phyloP scores from a whole-genome alignment of 2,329 filamentous ascomycete genomes.

The Claviceps africana region DNA sequence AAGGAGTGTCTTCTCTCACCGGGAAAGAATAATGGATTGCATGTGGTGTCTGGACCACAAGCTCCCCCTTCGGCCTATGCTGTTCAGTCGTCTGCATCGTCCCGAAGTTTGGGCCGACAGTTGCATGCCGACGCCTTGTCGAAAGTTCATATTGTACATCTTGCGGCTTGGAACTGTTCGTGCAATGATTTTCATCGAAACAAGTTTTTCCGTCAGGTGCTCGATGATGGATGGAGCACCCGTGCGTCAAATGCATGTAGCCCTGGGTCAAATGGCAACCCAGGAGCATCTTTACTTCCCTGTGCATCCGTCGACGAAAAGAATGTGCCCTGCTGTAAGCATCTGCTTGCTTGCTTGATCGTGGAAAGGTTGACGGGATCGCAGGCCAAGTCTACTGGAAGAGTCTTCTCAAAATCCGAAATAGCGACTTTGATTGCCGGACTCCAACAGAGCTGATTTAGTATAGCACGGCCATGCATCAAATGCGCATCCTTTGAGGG shows the following conservation, averaged over 20 bases:
- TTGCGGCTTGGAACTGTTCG: slow-evolving; percentile 72
- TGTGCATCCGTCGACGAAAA: slow-evolving; percentile 8
- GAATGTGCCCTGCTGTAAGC: slow-evolving; percentile 60
- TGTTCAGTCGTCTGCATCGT: slow-evolving; percentile 48
- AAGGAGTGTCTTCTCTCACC: not conserved
- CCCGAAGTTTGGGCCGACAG: slow-evolving; percentile 15
- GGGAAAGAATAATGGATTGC: not conserved
- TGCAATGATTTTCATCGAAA: slow-evolving; percentile 74
- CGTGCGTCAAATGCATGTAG: not conserved
- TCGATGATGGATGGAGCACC: slow-evolving; percentile 11
- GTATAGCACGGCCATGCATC: not conserved
- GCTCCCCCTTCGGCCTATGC: slow-evolving; percentile 33
- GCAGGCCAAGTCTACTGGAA: slow-evolving; percentile 44
- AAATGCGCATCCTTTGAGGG: not conserved
- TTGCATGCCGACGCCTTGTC: slow-evolving; percentile 6
- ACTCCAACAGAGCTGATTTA: not conserved
- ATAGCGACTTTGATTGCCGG: slow-evolving; percentile 54
- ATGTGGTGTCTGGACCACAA: not conserved
- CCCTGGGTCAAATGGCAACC: not conserved
- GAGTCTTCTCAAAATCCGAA: slow-evolving; percentile 45
- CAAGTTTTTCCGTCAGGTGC: slow-evolving; percentile 12
- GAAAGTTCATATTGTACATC: slow-evolving; percentile 53
- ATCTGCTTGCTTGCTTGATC: slow-evolving; percentile 72
- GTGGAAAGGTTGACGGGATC: slow-evolving; percentile 47
- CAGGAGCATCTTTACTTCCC: not conserved